Evolutionary conservation across 2,329 filamentous ascomycete species (phyloP).

Genomic region (Apiospora phragmitis): DNA sequence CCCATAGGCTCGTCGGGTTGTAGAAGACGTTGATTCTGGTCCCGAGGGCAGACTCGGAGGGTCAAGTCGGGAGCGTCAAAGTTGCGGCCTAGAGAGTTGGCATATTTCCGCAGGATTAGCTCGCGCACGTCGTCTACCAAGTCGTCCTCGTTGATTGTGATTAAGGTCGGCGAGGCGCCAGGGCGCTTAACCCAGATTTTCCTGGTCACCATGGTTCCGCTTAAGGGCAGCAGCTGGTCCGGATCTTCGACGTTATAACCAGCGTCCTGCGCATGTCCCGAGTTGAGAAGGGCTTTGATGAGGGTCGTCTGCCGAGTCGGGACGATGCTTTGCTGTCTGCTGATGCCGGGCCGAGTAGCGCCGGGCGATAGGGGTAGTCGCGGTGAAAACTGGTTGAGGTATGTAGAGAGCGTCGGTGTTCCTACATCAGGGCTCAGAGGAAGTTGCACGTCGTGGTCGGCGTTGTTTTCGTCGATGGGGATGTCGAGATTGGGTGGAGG

Average conservation of each 20-base stretch:
- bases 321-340: conserved; percentile 46
- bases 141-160: conserved; percentile 83
- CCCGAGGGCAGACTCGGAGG: conserved; percentile 74
- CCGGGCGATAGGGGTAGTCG: conserved; percentile 18
- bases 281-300: conserved; percentile 55
- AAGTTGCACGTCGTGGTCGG: background rate
- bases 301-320: conserved; percentile 45
- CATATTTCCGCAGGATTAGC: conserved; percentile 88
- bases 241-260: conserved; percentile 36
- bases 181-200: conserved; percentile 96
- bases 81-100: conserved; percentile 83
- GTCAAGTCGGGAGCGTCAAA: conserved; percentile 91
- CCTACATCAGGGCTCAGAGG: conserved; percentile 17
- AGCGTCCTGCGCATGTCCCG: conserved; percentile 38
- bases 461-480: background rate
- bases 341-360: conserved; percentile 28
- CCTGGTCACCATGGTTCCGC: conserved; percentile 60
- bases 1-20: conserved; percentile 85
- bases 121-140: conserved; percentile 94
- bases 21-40: conserved; percentile 63
- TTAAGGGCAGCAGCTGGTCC: conserved; percentile 39
- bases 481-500: background rate
- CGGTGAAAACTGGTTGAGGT: conserved; percentile 10
- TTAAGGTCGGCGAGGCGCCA: conserved; percentile 80
- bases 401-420: conserved; percentile 16